Evolutionary conservation across 1,284 basidiomycete species (phyloP).

Genomic region (Apiotrichum gracile): DNA sequence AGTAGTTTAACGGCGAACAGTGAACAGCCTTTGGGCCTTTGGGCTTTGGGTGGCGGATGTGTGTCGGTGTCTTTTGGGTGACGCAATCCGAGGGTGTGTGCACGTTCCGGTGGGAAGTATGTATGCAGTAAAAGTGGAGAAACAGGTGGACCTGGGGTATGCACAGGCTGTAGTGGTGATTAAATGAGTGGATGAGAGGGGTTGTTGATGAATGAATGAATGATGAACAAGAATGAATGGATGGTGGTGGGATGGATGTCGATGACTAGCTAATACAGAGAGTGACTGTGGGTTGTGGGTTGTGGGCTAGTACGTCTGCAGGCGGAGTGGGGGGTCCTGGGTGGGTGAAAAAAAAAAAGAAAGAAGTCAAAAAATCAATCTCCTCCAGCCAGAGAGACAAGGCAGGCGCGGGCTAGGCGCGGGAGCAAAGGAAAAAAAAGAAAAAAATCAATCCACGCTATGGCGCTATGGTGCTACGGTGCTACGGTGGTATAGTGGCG

Average conservation of each 20-base stretch:
- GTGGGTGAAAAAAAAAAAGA: neutral
- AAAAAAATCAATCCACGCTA: too few relatives aligned
- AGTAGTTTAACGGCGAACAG: too few relatives aligned
- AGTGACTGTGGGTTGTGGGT: neutral
- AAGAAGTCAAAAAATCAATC: neutral
- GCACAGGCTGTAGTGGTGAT: neutral
- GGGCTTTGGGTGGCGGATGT: neutral
- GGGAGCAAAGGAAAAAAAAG: neutral
- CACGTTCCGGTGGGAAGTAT: too few relatives aligned
- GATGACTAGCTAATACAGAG: neutral
- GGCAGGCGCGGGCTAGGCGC: neutral
- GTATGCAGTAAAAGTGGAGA: too few relatives aligned
- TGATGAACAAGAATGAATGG: neutral
- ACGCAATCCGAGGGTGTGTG: neutral
- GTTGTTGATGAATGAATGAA: neutral
- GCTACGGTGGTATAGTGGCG: too few relatives aligned
- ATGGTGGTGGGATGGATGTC: neutral
- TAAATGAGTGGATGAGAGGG: neutral
- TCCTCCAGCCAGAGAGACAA: too few relatives aligned
- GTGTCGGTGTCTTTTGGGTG: too few relatives aligned
- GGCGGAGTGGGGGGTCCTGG: neutral
- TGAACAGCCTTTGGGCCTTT: too few relatives aligned
- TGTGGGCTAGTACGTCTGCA: neutral
- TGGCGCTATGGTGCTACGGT: too few relatives aligned
- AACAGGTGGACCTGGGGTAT: neutral